A percentile compares a stretch with the other conserved stretches of the same genome.
These are phyloP conservation scores for Diaporthe aspalathi DNA, from an alignment of 2,329 filamentous ascomycete species.

Conservation along the genomic window DNA sequence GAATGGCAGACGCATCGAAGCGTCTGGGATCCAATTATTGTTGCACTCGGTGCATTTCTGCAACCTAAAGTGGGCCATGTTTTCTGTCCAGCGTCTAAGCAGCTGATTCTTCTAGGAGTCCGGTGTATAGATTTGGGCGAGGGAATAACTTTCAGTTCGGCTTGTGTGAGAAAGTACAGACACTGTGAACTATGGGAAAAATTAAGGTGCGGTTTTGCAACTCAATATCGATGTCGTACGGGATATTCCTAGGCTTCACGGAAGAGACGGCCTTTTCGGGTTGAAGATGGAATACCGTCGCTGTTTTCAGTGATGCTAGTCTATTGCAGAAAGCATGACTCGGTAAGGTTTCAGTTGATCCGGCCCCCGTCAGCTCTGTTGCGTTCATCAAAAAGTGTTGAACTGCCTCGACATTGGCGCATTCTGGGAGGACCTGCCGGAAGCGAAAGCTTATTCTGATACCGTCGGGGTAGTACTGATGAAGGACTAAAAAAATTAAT, in stretches of 20 bases:
- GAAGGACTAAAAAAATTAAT: conserved; percentile 4
- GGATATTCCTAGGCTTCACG: not conserved
- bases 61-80: conserved; percentile 13
- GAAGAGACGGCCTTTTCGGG: not conserved
- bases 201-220: not conserved
- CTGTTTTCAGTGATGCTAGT: not conserved
- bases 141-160: not conserved
- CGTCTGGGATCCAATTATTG: not conserved
- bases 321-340: conserved; percentile 10
- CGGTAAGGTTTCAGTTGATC: conserved; percentile 13
- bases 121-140: not conserved
- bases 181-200: too few species aligned
- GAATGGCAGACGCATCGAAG: not conserved
- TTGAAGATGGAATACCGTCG: too few species aligned
- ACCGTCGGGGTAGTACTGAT: conserved; percentile 7
- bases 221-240: not conserved
- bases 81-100: not conserved
- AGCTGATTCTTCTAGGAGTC: not conserved
- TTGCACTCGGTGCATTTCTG: not conserved
- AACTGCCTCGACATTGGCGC: not conserved
- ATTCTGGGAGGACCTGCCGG: not conserved
- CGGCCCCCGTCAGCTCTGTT: not conserved
- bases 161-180: not conserved
- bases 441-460: conserved; percentile 13
- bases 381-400: conserved; percentile 4